Percentiles rank a stretch among this genome's conserved stretches.
phyloP scores from a whole-genome alignment of 139 green algal species.

The Desmodesmus armatus region DNA sequence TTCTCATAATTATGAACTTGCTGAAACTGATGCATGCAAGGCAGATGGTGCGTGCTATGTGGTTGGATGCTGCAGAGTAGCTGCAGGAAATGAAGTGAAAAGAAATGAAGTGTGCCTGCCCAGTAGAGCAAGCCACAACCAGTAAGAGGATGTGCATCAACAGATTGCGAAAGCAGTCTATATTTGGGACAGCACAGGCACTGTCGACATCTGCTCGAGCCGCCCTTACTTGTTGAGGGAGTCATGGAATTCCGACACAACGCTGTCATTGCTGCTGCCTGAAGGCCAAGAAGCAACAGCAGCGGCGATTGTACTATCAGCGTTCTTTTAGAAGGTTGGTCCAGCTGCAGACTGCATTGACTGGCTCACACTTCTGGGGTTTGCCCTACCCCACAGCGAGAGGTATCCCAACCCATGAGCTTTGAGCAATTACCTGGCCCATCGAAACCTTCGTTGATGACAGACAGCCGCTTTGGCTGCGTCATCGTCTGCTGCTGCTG shows the following conservation, averaged over 20 bases:
- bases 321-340: too few species aligned
- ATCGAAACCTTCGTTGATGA: constrained; percentile 17
- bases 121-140: background rate
- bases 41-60: too few species aligned
- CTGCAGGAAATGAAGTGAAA: background rate
- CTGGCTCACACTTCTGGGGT: too few species aligned
- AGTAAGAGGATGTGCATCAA: too few species aligned
- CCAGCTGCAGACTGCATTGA: background rate
- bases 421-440: too few species aligned
- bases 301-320: background rate
- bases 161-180: too few species aligned
- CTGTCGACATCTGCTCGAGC: constrained; percentile 4
- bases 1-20: too few species aligned
- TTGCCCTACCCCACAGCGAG: too few species aligned
- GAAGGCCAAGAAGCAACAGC: background rate
- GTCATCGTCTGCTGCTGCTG: background rate
- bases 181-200: too few species aligned
- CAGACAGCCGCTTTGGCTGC: background rate
- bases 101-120: background rate
- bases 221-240: constrained; percentile 38
- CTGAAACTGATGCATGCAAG: too few species aligned
- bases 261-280: constrained; percentile 32
- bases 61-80: background rate
- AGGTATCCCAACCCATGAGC: too few species aligned
- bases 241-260: constrained; percentile 41